These are phyloP conservation scores for Pistacia vera DNA, from an alignment of 345 rosid species.

Conservation along the genomic window DNA sequence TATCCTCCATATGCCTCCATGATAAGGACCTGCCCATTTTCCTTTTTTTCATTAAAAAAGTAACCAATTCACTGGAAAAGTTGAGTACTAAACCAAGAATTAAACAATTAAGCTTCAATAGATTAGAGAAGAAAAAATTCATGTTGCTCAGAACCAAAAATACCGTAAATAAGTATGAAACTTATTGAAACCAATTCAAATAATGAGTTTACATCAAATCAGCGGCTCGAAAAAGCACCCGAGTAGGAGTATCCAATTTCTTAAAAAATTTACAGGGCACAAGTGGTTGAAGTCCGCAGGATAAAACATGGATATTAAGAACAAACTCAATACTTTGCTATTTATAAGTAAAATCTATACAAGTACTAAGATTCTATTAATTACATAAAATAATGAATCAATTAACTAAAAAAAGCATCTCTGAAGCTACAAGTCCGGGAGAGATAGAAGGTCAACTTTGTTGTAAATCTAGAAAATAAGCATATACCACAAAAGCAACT, in stretches of 20 bases:
- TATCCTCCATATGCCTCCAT: conserved; percentile 92
- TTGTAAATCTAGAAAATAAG: conserved; percentile 9
- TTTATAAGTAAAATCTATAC: neutral
- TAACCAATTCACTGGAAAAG: neutral
- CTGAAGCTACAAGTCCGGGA: neutral
- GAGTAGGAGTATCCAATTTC: neutral
- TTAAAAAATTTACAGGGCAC: neutral
- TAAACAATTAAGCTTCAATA: neutral
- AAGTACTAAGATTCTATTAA: neutral
- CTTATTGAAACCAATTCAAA: conserved; percentile 12
- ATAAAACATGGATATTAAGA: neutral
- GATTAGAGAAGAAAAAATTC: neutral
- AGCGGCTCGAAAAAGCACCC: conserved; percentile 6
- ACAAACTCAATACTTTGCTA: neutral
- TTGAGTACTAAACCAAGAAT: neutral
- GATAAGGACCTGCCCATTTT: conserved; percentile 70
- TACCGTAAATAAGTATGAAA: neutral
- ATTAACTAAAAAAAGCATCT: neutral
- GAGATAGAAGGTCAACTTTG: neutral
- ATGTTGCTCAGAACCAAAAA: neutral
- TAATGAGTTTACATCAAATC: conserved; percentile 20
- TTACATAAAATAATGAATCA: neutral
- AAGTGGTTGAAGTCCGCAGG: neutral
- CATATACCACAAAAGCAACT: conserved; percentile 12
- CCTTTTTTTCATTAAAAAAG: neutral